These are phyloP conservation scores for Jamesozyma jinghongensis DNA, from an alignment of 805 yeast genomes.

Conservation along the genomic window DNA sequence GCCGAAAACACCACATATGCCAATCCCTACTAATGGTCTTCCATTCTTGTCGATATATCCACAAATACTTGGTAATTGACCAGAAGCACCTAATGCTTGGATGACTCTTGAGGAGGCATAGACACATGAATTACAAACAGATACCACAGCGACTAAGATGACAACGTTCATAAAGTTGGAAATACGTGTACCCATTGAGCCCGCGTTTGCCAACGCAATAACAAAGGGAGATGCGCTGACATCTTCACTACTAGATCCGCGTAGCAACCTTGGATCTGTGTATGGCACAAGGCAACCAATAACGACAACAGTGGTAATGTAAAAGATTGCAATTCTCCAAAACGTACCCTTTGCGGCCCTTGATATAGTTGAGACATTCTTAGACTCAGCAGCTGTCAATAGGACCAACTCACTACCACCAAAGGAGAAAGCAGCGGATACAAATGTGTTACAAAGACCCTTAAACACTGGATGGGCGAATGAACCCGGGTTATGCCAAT, in stretches of 20 bases:
- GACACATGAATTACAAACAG: constrained; percentile 55
- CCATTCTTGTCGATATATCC: constrained; percentile 41
- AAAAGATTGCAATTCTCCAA: constrained; percentile 50
- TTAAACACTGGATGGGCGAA: constrained; percentile 53
- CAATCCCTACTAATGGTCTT: constrained; percentile 45
- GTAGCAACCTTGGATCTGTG: constrained; percentile 38
- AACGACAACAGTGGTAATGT: constrained; percentile 44
- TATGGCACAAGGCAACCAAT: constrained; percentile 52
- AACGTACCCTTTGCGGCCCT: constrained; percentile 65
- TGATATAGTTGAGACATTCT: constrained; percentile 47
- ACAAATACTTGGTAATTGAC: constrained; percentile 41
- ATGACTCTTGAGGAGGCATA: constrained; percentile 53
- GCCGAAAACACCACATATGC: constrained; percentile 38
- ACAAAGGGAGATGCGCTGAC: constrained; percentile 43
- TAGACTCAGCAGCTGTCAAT: constrained; percentile 66
- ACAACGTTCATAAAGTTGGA: constrained; percentile 51
- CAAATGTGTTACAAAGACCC: constrained; percentile 21
- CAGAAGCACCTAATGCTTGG: constrained; percentile 42
- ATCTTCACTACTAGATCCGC: constrained; percentile 43
- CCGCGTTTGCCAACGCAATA: constrained; percentile 48
- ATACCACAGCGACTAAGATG: constrained; percentile 46
- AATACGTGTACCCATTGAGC: constrained; percentile 44
- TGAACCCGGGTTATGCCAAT: constrained; percentile 47
- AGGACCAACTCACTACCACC: constrained; percentile 68
- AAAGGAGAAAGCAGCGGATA: constrained; percentile 65